These are phyloP conservation scores for Aspergillus avenaceus DNA, from an alignment of 495 filamentous ascomycete genomes.

Conservation along the genomic window DNA sequence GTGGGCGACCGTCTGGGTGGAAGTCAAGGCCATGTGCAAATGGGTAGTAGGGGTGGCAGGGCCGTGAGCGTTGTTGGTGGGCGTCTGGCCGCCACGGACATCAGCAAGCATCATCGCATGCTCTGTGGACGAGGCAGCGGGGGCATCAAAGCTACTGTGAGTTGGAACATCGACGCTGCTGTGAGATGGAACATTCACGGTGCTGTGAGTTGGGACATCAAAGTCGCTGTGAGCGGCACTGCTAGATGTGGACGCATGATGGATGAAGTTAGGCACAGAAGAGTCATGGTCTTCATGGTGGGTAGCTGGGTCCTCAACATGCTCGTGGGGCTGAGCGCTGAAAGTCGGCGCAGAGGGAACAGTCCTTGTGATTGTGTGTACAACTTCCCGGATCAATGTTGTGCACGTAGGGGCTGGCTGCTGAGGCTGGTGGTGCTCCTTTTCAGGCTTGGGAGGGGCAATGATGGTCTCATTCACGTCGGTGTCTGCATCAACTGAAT, in stretches of 20 bases:
- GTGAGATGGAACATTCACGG: no score
- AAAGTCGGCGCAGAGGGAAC: background rate
- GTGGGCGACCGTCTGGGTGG: background rate
- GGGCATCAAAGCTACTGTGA: no score
- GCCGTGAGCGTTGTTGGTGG: background rate
- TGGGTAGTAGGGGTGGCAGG: background rate
- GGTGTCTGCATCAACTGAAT: background rate
- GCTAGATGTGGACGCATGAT: no score
- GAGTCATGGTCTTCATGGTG: background rate
- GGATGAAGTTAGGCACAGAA: no score
- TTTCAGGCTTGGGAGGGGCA: background rate
- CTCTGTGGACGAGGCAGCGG: no score
- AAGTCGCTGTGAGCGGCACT: no score
- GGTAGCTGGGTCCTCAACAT: background rate
- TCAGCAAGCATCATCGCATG: no score
- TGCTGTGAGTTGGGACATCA: no score
- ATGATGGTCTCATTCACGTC: background rate
- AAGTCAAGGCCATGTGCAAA: slow-evolving; percentile 1
- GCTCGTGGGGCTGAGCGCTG: background rate
- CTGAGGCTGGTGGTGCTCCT: background rate
- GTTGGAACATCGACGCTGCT: no score
- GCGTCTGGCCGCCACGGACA: no score
- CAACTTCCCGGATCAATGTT: slow-evolving; percentile 1
- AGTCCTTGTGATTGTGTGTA: slow-evolving; percentile 8
- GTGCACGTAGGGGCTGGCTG: background rate